phyloP scores from a whole-genome alignment of 106 monocot genomes.

The Dendrobium huoshanense region DNA sequence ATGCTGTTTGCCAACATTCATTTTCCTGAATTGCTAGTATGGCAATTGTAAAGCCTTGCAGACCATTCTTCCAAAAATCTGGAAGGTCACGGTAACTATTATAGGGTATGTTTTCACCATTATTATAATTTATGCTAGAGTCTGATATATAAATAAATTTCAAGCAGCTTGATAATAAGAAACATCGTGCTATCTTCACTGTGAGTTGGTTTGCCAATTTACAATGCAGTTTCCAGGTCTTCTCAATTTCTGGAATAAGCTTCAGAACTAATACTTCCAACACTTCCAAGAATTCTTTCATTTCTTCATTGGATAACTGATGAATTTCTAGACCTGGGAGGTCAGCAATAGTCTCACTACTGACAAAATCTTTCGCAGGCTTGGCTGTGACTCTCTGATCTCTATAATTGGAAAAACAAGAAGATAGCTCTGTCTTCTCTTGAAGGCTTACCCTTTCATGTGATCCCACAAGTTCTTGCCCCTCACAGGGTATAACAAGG shows the following conservation, averaged over 20 bases:
- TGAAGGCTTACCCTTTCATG: constrained; percentile 7
- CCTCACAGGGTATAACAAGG: constrained; percentile 19
- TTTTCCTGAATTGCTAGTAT: constrained; percentile 45
- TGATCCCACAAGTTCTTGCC: constrained; percentile 3
- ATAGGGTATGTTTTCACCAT: background rate
- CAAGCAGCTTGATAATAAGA: constrained; percentile 51
- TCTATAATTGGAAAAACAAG: constrained; percentile 6
- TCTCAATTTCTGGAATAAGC: constrained; percentile 58
- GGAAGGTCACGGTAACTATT: background rate
- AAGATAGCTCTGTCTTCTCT: constrained; percentile 9
- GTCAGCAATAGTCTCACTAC: background rate
- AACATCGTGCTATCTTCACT: constrained; percentile 43
- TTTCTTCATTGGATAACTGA: constrained; percentile 23
- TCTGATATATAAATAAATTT: constrained; percentile 17
- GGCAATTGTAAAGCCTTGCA: constrained; percentile 42
- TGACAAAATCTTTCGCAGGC: constrained; percentile 8
- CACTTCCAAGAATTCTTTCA: constrained; percentile 35
- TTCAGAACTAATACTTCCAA: constrained; percentile 49
- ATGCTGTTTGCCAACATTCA: constrained; percentile 78
- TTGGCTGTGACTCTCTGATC: background rate
- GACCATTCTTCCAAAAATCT: constrained; percentile 40
- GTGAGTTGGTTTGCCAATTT: constrained; percentile 46
- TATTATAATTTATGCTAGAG: background rate
- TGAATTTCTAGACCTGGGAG: constrained; percentile 7
- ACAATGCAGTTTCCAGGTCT: constrained; percentile 71